Base-by-base conservation (phyloP, 2,329 filamentous ascomycete genomes). In the Phialocephala sp. region DNA sequence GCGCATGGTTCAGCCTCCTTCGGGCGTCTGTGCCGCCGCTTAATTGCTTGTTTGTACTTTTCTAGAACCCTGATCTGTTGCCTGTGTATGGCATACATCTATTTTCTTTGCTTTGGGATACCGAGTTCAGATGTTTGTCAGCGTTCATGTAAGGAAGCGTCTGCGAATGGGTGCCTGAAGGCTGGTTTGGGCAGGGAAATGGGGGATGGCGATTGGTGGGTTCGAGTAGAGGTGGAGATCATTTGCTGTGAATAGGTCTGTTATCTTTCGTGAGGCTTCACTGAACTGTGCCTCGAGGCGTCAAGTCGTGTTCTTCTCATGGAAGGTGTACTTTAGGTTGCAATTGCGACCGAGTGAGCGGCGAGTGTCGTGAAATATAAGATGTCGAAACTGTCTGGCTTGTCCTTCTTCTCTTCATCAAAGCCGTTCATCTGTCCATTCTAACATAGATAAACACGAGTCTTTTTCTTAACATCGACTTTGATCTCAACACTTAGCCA, bases 1-100 rank as follows among this genome's bases (percentile, higher is more conserved):
- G 45, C n/a, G 45, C 45, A 50, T 50, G 45, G 45, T 24, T 24
- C 45, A 24, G 45, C 45, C 20, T 50, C 50, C 50, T 54, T 50
- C 24, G 22, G 32, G 14, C 50, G 15, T 32, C 27, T 27, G 45
- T 50, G 45, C 45, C 45, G 11, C 22, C 22, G 45, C 22, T 50
- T 27, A 14, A 24, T 24, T 11, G n/a, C 22, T n/a, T 50, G 20
- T 50, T 8, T 11, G n/a, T 50, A 14, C 27, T 6, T 32, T 32
- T 6, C 3, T 3, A 32, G 27, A 32, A 32, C 27, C 27, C 6
- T 32, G 6, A 32, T 32, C 27, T 6, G 6, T 32, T 32, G 6
- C 27, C 27, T 32, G 6, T 32, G 27, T 32, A 32, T 32, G 27
- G 27, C 27, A 3, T 6, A 32, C 3, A 32, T 32, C 27, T 27